Conservation (phyloP, 345 rosid species). For the Iberis pinnata region DNA sequence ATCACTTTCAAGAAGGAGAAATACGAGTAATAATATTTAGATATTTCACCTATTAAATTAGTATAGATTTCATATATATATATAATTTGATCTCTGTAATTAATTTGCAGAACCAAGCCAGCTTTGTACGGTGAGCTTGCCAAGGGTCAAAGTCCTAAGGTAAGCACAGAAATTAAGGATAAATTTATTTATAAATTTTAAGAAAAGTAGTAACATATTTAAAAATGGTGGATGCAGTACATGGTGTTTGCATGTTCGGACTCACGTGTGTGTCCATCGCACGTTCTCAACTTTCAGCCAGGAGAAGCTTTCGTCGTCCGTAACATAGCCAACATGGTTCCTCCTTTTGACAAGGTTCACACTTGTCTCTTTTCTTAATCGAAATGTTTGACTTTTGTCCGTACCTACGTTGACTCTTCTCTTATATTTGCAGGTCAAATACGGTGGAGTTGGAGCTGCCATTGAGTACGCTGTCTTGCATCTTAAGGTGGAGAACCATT, state of each 20-base stretch:
- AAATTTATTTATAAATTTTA: no score
- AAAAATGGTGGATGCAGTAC: constrained; percentile 43
- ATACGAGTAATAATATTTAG: constrained; percentile 57
- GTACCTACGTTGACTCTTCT: no score
- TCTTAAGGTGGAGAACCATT: constrained; percentile 85
- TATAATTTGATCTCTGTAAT: no score
- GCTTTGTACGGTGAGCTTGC: constrained; percentile 65
- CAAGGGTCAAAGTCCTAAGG: constrained; percentile 93
- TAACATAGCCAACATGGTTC: constrained; percentile 50
- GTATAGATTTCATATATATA: neutral
- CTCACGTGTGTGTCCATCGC: constrained; percentile 48
- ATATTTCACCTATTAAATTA: neutral
- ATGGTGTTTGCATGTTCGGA: constrained; percentile 76
- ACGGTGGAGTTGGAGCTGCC: constrained; percentile 77
- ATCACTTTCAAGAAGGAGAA: constrained; percentile 81
- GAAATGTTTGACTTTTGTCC: constrained; percentile 5
- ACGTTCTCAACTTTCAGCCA: constrained; percentile 41
- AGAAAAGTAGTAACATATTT: neutral
- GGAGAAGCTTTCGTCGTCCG: constrained; percentile 50
- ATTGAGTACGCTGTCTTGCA: constrained; percentile 94
- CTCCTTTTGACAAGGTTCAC: constrained; percentile 42
- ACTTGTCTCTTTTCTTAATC: neutral
- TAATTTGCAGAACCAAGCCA: constrained; percentile 55
- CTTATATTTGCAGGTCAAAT: constrained; percentile 26
- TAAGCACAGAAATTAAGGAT: no score